phyloP scores from a whole-genome alignment of 768 basidiomycete species.

The Roridomyces roridus region DNA sequence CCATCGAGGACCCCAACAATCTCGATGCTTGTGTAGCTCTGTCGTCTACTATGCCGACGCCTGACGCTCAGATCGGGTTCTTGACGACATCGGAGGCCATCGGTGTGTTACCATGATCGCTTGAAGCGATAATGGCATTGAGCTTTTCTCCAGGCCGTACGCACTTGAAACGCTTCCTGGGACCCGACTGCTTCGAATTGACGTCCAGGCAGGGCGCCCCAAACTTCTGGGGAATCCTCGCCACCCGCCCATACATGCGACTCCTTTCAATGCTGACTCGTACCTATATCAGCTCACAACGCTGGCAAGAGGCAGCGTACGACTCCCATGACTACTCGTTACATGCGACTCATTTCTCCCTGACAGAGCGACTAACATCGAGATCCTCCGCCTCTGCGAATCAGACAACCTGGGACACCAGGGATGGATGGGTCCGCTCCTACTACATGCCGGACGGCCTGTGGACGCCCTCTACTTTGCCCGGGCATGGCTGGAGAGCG shows the following conservation, averaged over 20 bases:
- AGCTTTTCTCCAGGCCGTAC: neutral
- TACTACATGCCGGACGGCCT: slow-evolving; percentile 39
- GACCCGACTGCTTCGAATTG: slow-evolving; percentile 14
- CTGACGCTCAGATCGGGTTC: neutral
- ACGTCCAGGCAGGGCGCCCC: slow-evolving; percentile 1
- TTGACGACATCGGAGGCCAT: neutral
- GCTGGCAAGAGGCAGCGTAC: slow-evolving; percentile 42
- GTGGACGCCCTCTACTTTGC: slow-evolving; percentile 48
- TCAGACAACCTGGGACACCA: slow-evolving; percentile 48
- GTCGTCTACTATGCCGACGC: neutral
- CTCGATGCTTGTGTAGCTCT: slow-evolving; percentile 2
- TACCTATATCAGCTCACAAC: slow-evolving; percentile 37
- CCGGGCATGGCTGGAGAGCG: slow-evolving; percentile 35
- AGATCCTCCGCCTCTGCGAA: slow-evolving; percentile 51
- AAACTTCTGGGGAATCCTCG: slow-evolving; percentile 32
- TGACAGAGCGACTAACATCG: slow-evolving; percentile 41
- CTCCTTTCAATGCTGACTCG: slow-evolving; percentile 45
- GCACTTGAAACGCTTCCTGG: neutral
- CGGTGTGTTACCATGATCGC: neutral
- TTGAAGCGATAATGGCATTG: neutral
- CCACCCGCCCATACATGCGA: slow-evolving; percentile 54
- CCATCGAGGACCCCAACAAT: slow-evolving; percentile 7
- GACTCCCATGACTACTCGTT: slow-evolving; percentile 15
- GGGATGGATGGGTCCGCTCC: slow-evolving; percentile 42
- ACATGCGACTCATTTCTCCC: neutral